A percentile compares a stretch with the other conserved stretches of the same genome.
Conservation (phyloP, 345 rosid species). For the Iberis pinnata region DNA sequence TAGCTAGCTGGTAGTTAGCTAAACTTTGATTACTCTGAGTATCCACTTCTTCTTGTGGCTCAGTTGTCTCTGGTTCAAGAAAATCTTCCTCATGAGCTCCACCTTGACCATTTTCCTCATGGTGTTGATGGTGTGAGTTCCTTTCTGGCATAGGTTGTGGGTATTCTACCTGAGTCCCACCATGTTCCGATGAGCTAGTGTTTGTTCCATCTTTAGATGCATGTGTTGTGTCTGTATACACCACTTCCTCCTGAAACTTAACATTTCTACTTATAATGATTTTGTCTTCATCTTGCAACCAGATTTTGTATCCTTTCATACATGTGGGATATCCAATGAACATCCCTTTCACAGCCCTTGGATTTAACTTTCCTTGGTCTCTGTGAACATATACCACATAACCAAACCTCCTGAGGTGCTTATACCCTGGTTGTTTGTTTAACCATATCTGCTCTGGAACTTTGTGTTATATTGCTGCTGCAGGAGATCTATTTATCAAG, state of each 20-base stretch:
- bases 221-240: neutral
- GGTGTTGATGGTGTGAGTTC: no score
- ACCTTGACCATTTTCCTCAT: no score
- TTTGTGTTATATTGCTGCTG: neutral
- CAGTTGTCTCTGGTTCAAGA: no score
- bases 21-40: no score
- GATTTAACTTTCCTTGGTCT: neutral
- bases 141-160: no score
- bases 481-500: neutral
- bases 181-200: no score
- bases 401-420: neutral
- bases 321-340: neutral
- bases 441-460: neutral
- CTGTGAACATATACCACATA: neutral
- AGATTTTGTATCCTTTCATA: neutral
- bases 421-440: neutral
- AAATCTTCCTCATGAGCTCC: no score
- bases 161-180: no score
- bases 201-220: no score
- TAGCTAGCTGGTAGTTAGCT: no score
- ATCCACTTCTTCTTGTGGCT: no score
- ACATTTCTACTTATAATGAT: neutral
- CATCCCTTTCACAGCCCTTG: rapidly evolving
- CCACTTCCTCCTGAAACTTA: rapidly evolving
- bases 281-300: neutral